These are phyloP conservation scores for Cladosporium sp. DNA, from an alignment of 2,329 filamentous ascomycete species.

Conservation along the genomic window DNA sequence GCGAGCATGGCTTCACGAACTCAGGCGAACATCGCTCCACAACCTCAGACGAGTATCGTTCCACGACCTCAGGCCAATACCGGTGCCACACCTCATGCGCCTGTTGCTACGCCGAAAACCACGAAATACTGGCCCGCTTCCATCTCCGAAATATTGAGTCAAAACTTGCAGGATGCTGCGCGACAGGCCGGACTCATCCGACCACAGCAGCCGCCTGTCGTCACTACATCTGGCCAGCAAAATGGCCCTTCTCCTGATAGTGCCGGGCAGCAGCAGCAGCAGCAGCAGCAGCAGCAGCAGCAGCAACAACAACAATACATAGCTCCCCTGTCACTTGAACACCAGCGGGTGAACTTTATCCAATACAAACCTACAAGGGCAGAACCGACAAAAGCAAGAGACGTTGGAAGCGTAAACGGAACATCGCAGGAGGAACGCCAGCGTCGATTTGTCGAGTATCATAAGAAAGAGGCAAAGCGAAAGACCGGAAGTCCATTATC, in stretches of 20 bases:
- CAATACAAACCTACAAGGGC: neutral
- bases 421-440: neutral
- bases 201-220: neutral
- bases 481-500: neutral
- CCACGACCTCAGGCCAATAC: neutral
- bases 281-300: neutral
- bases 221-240: neutral
- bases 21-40: neutral
- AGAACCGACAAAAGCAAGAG: neutral
- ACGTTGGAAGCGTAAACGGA: neutral
- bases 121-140: neutral
- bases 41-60: neutral
- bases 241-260: neutral
- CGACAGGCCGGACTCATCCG: neutral
- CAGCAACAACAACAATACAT: neutral
- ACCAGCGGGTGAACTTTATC: neutral
- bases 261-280: neutral
- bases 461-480: constrained; percentile 4
- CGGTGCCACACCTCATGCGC: neutral
- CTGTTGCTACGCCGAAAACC: neutral
- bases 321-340: neutral
- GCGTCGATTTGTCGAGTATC: neutral
- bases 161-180: neutral
- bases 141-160: neutral
- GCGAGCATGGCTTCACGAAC: neutral